Evolutionary conservation across 495 filamentous ascomycete species (phyloP).

Genomic region (Amorphotheca resinae): DNA sequence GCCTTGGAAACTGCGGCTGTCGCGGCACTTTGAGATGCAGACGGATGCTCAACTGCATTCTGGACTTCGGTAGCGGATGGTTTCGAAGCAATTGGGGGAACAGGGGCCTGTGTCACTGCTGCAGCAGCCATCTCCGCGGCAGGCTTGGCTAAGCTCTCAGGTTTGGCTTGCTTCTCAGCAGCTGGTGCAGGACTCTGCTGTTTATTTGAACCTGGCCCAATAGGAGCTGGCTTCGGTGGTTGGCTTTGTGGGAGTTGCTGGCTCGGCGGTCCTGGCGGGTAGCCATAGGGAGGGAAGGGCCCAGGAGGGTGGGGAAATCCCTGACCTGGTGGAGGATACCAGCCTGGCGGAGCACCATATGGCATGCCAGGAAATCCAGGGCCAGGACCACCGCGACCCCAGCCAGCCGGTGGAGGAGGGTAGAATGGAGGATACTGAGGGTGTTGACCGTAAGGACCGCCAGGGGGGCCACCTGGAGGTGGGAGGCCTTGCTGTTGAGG

Average conservation of each 20-base stretch:
- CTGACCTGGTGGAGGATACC: slow-evolving; percentile 72
- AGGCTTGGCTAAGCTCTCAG: slow-evolving; percentile 19
- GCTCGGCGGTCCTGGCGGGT: slow-evolving; percentile 31
- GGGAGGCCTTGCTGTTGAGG: slow-evolving; percentile 22
- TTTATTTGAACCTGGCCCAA: slow-evolving; percentile 40
- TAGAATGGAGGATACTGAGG: slow-evolving; percentile 32
- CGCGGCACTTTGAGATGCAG: slow-evolving; percentile 23
- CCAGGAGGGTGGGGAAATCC: slow-evolving; percentile 49
- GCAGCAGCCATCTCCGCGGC: slow-evolving; percentile 16
- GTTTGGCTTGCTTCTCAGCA: slow-evolving; percentile 21
- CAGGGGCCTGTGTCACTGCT: slow-evolving; percentile 22
- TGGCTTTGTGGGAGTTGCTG: slow-evolving; percentile 24
- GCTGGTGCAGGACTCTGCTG: slow-evolving; percentile 25
- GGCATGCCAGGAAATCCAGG: slow-evolving; percentile 46
- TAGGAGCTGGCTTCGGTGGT: slow-evolving; percentile 36
- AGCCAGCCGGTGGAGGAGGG: slow-evolving; percentile 37
- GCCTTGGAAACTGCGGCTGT: slow-evolving; percentile 28
- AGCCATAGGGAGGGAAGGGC: slow-evolving; percentile 31
- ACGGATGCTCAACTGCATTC: slow-evolving; percentile 29
- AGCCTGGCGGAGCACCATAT: slow-evolving; percentile 55
- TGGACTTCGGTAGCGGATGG: slow-evolving; percentile 40
- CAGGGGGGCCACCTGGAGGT: slow-evolving; percentile 31
- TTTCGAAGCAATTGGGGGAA: slow-evolving; percentile 56
- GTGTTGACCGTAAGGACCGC: slow-evolving; percentile 42
- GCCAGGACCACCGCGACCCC: slow-evolving; percentile 49